phyloP scores from a whole-genome alignment of 495 filamentous ascomycete genomes.

The Bacidia gigantensis region DNA sequence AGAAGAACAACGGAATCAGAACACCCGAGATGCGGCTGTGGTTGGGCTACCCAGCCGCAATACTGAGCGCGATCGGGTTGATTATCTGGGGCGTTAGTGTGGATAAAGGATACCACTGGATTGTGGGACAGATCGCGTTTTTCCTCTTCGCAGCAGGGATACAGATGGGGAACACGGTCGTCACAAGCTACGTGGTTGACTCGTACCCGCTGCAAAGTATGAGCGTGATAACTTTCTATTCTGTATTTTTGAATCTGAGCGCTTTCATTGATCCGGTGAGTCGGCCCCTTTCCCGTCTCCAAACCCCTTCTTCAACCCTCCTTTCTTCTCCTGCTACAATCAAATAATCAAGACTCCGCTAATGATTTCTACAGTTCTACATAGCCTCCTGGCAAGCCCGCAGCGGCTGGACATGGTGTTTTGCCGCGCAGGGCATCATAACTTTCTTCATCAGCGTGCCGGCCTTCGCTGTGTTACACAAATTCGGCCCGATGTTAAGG shows the following conservation, averaged over 20 bases:
- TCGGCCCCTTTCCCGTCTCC: constrained; percentile 2
- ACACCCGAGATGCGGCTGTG: constrained; percentile 47
- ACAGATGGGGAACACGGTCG: constrained; percentile 46
- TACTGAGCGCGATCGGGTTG: constrained; percentile 31
- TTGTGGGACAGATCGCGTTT: constrained; percentile 46
- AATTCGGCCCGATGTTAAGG: constrained; percentile 29
- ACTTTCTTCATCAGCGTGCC: constrained; percentile 29
- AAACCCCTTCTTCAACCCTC: background rate
- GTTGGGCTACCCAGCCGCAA: constrained; percentile 43
- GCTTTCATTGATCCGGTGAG: constrained; percentile 34
- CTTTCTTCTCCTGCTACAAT: background rate
- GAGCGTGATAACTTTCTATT: constrained; percentile 46
- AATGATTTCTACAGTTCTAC: constrained; percentile 36
- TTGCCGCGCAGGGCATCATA: constrained; percentile 40
- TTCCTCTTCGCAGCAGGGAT: constrained; percentile 45
- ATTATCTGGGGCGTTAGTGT: constrained; percentile 46
- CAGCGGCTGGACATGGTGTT: constrained; percentile 43
- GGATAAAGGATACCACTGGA: constrained; percentile 44
- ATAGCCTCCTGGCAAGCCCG: constrained; percentile 40
- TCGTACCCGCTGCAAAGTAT: constrained; percentile 45
- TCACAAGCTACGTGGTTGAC: constrained; percentile 44
- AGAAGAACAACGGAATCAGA: constrained; percentile 31
- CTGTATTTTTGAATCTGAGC: constrained; percentile 43
- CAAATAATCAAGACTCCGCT: no score
- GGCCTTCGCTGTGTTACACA: constrained; percentile 31